These are phyloP conservation scores for Spergularia azorica DNA, from an alignment of 179 eudicot genomes.

Conservation along the genomic window DNA sequence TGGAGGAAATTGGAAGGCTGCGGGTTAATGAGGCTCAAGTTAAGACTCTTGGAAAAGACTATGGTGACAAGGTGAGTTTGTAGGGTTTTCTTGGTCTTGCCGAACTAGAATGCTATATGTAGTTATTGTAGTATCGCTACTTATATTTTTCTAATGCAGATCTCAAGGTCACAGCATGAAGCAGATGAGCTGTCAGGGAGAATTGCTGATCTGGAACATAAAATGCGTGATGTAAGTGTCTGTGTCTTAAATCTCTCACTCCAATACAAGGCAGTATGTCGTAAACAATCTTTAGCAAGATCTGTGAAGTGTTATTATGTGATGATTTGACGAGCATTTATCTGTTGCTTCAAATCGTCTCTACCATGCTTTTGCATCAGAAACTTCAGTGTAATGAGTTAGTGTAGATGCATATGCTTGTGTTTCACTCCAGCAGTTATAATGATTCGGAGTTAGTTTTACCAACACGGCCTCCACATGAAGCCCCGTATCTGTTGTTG, in stretches of 20 bases:
- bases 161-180: constrained; percentile 46
- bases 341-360: no score
- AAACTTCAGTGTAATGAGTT: no score
- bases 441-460: no score
- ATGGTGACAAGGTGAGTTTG: constrained; percentile 37
- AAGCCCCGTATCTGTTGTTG: no score
- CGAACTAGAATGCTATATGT: background rate
- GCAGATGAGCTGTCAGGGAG: constrained; percentile 41
- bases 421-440: no score
- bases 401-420: no score
- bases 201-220: constrained; percentile 50
- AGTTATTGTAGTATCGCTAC: background rate
- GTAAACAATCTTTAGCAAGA: no score
- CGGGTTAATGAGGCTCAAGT: constrained; percentile 27
- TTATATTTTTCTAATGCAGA: constrained; percentile 37
- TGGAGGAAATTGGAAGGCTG: constrained; percentile 37
- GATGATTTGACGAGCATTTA: no score
- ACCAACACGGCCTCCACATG: no score
- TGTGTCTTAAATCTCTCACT: background rate
- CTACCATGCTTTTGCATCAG: no score
- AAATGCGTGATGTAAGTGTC: constrained; percentile 55
- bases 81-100: constrained; percentile 9
- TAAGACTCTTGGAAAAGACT: constrained; percentile 22
- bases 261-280: background rate
- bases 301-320: no score